Evolutionary conservation across 2,329 filamentous ascomycete species (phyloP).

Genomic region (Myrmaecium sp.): DNA sequence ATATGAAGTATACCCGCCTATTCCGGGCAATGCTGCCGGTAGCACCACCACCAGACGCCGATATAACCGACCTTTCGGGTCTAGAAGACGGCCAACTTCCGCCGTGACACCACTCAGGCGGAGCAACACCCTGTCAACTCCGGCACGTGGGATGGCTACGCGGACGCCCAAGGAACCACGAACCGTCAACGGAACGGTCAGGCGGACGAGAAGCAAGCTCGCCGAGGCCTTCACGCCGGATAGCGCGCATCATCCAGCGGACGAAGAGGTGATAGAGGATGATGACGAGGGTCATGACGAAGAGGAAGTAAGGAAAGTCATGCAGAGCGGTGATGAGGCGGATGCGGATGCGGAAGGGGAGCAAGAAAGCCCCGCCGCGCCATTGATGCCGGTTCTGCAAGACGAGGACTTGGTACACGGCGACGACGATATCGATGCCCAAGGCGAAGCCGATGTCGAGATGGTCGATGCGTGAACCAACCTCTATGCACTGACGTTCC

Average conservation of each 20-base stretch:
- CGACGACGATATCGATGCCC: slow-evolving; percentile 4
- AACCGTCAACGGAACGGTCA: slow-evolving; percentile 14
- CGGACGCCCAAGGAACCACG: slow-evolving; percentile 14
- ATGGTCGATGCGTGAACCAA: too few species aligned
- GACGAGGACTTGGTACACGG: too few species aligned
- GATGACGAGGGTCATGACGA: slow-evolving; percentile 12
- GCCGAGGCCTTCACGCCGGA: slow-evolving; percentile 23
- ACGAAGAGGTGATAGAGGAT: slow-evolving; percentile 11
- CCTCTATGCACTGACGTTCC: too few species aligned
- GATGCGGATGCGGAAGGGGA: slow-evolving; percentile 13
- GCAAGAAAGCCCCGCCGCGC: too few species aligned
- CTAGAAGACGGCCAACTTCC: slow-evolving; percentile 17
- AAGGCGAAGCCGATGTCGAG: slow-evolving; percentile 4
- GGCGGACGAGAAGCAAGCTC: slow-evolving; percentile 27
- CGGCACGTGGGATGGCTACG: slow-evolving; percentile 8
- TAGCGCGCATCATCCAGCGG: slow-evolving; percentile 9
- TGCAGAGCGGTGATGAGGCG: slow-evolving; percentile 13
- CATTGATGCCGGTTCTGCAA: too few species aligned
- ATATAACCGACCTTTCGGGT: slow-evolving; percentile 20
- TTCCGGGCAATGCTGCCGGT: too few species aligned
- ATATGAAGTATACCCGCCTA: slow-evolving; percentile 63
- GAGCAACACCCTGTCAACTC: slow-evolving; percentile 14
- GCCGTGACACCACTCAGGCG: slow-evolving; percentile 16
- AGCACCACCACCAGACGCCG: slow-evolving; percentile 17
- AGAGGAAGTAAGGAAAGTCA: slow-evolving; percentile 7